Evolutionary conservation across 108 stramenopile species (phyloP), one percentile per base, ranked within the genome.

Genomic region (Cyclotella kingstonii): DNA sequence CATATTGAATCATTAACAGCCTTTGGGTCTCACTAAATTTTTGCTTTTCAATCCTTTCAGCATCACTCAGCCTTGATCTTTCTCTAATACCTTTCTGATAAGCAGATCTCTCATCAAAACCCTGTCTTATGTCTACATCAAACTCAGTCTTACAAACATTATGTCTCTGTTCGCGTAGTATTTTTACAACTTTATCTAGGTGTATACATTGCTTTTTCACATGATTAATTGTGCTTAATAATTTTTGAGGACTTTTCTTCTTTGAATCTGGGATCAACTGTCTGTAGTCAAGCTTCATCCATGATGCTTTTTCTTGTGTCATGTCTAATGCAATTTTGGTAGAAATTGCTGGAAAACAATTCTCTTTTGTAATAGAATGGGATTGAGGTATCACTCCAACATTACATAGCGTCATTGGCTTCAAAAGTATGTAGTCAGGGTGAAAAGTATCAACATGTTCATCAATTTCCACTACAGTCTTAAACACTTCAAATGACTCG

Each of bases 41-140:
- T 11, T 74, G 73, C 30, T 66, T 74, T 50, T 74, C 73, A 19
- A 74, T 74, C 62, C 73, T 36, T 46, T 74, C 73, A 5, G 52
- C 59, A 55, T 74, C 73, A 1, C 60, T 59, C 2, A 65, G 42
- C 25, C 73, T 64, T n/a, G 41, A 41, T 45, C 73, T 66, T 46
- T 74, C 73, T 1, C 73, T 49, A 34, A 74, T 56, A 25, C 73
- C 73, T 33, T 65, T 65, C 43, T 66, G 73, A 55, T 66, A 74
- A 18, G 60, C 44, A 22, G 66, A 26, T 19, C 73, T 60, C 15
- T 74, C 73, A 33, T 74, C 73, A 21, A 66, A 52, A 28, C 43
- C 34, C 38, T 28, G 33, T 49, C 55, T 74, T 12, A 43, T 45
- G 18, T 66, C 73, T 28, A 30, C 40, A 18, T 55, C 65, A 26